phyloP scores from a whole-genome alignment of 1,284 basidiomycete genomes.

The Tilletia horrida region DNA sequence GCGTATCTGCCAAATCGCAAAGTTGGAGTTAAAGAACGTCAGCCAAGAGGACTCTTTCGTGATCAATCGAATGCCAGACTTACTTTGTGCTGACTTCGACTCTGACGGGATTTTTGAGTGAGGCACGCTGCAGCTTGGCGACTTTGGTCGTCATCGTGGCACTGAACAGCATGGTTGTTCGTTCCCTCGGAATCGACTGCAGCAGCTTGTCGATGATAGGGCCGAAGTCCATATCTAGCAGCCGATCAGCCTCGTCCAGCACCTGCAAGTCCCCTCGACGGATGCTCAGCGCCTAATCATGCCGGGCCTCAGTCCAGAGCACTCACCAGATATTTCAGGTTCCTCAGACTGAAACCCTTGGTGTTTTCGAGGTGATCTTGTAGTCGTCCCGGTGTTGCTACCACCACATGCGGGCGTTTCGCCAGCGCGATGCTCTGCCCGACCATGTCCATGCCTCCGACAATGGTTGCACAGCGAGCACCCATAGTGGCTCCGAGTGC shows the following conservation, averaged over 20 bases:
- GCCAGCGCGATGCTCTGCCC: conserved; percentile 87
- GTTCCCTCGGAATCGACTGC: conserved; percentile 88
- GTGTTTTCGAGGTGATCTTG: conserved; percentile 96
- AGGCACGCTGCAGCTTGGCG: conserved; percentile 93
- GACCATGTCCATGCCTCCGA: conserved; percentile 94
- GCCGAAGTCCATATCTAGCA: conserved; percentile 97
- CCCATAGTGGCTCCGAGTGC: conserved; percentile 72
- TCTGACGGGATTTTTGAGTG: conserved; percentile 86
- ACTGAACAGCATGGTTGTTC: conserved; percentile 93
- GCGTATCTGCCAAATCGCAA: conserved; percentile 68
- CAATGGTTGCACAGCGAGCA: conserved; percentile 82
- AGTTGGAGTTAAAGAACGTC: neutral
- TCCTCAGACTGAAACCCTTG: conserved; percentile 88
- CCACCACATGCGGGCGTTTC: conserved; percentile 75
- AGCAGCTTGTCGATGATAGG: conserved; percentile 95
- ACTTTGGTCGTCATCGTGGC: conserved; percentile 99
- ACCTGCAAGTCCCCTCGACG: conserved; percentile 61
- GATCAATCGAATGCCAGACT: conserved; percentile 43
- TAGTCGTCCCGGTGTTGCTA: conserved; percentile 94
- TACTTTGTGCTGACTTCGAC: conserved; percentile 87
- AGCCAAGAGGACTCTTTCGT: too few species aligned
- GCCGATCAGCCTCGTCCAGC: conserved; percentile 92
- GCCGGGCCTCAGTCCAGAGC: too few species aligned
- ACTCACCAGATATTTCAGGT: conserved; percentile 81
- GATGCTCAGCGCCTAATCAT: conserved; percentile 57